Evolutionary conservation across 495 filamentous ascomycete genomes (phyloP).

Genomic region (Xylaria castorea): DNA sequence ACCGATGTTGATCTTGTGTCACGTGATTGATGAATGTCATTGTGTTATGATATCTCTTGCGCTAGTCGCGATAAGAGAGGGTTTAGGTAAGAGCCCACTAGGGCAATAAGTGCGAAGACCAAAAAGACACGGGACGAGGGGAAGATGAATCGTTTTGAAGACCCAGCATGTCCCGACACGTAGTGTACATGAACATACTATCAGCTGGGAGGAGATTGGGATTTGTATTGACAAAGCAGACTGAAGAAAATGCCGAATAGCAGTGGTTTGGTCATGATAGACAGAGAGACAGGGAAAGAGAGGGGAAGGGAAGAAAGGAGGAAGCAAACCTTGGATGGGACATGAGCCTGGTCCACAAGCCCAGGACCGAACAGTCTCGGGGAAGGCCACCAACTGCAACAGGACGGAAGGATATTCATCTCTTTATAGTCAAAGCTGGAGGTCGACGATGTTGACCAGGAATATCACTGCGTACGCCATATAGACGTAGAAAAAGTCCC

Average conservation of each 20-base stretch:
- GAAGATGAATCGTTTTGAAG: background rate
- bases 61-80: background rate
- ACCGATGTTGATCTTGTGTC: background rate
- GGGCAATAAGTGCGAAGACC: background rate
- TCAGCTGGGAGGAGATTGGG: background rate
- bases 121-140: background rate
- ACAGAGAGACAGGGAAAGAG: background rate
- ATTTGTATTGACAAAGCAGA: background rate
- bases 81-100: background rate
- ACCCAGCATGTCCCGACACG: background rate
- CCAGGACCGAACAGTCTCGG: background rate
- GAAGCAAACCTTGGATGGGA: conserved; percentile 3
- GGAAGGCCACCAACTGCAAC: background rate
- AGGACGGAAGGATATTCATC: background rate
- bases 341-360: background rate
- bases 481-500: background rate
- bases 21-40: conserved; percentile 4
- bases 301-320: background rate
- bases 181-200: background rate
- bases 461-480: background rate
- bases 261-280: background rate
- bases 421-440: conserved; percentile 3
- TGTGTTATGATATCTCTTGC: background rate
- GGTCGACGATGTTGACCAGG: conserved; percentile 12
- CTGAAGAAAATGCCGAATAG: background rate